Percentiles rank a stretch among this genome's conserved stretches.
These are phyloP conservation scores for Tetracladium maxilliforme DNA, from an alignment of 2,329 filamentous ascomycete species.

Conservation along the genomic window DNA sequence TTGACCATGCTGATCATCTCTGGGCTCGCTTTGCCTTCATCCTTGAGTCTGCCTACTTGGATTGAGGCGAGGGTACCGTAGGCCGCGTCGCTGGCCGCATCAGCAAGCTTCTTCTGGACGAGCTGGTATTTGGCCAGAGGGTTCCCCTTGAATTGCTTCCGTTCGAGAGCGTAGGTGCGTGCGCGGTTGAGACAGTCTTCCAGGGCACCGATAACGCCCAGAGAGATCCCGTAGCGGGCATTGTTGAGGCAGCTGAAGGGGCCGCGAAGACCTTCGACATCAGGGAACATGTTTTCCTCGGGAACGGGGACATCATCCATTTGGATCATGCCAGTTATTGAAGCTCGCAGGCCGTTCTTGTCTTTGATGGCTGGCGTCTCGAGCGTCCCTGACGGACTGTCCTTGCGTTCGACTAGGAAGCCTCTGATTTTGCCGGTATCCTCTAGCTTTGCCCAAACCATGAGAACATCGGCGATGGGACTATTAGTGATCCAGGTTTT, in stretches of 20 bases:
- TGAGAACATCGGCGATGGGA: conserved; percentile 69
- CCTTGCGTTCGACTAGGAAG: conserved; percentile 74
- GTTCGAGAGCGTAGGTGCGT: conserved; percentile 75
- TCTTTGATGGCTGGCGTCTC: conserved; percentile 88
- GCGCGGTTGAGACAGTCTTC: conserved; percentile 80
- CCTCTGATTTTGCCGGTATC: conserved; percentile 88
- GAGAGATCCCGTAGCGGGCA: conserved; percentile 83
- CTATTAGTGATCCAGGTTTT: conserved; percentile 98
- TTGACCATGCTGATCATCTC: conserved; percentile 98
- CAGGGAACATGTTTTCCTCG: conserved; percentile 84
- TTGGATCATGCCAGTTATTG: conserved; percentile 95
- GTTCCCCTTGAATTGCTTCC: conserved; percentile 93
- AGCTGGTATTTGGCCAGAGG: conserved; percentile 93
- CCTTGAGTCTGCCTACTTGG: conserved; percentile 87
- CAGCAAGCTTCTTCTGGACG: conserved; percentile 92
- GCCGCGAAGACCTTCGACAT: conserved; percentile 71
- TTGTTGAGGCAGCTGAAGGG: conserved; percentile 93
- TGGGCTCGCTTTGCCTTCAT: conserved; percentile 71
- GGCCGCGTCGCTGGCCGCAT: conserved; percentile 79
- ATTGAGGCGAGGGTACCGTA: conserved; percentile 82
- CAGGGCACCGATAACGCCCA: conserved; percentile 84
- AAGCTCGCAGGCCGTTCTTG: conserved; percentile 87
- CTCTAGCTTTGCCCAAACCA: conserved; percentile 88
- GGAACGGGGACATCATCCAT: conserved; percentile 83
- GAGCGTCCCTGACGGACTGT: conserved; percentile 76